Evolutionary conservation across 257 asterid species (phyloP).

Genomic region (Nicotiana noctiflora): DNA sequence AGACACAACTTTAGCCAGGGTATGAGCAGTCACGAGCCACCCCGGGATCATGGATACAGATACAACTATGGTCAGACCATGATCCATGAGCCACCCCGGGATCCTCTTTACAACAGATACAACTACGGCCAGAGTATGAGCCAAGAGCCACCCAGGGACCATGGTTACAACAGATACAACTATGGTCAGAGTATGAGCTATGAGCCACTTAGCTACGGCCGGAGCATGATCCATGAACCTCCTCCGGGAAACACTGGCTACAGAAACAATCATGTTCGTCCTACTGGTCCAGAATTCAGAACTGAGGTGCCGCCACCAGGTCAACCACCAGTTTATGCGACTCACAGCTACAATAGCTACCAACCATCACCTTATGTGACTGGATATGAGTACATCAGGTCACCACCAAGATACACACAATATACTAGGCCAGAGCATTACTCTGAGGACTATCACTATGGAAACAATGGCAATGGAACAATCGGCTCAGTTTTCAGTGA

Average conservation of each 20-base stretch:
- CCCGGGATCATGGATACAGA: not conserved
- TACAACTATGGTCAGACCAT: slow-evolving; percentile 21
- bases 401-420: slow-evolving; percentile 26
- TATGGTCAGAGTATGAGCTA: slow-evolving; percentile 3
- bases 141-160: slow-evolving; percentile 15
- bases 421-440: slow-evolving; percentile 35
- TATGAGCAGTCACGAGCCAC: not conserved
- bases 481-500: slow-evolving; percentile 74
- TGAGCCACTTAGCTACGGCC: slow-evolving; percentile 12
- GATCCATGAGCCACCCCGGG: slow-evolving; percentile 16
- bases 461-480: slow-evolving; percentile 42
- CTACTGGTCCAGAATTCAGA: slow-evolving; percentile 11
- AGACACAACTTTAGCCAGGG: slow-evolving; percentile 21
- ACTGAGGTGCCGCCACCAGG: slow-evolving; percentile 27
- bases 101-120: slow-evolving; percentile 28
- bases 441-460: slow-evolving; percentile 43
- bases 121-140: slow-evolving; percentile 2
- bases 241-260: slow-evolving; percentile 17
- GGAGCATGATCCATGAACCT: slow-evolving; percentile 10
- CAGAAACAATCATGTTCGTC: slow-evolving; percentile 11
- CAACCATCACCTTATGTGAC: slow-evolving; percentile 62
- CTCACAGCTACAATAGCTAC: slow-evolving; percentile 56
- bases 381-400: slow-evolving; percentile 36
- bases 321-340: slow-evolving; percentile 30
- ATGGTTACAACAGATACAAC: slow-evolving; percentile 27